phyloP scores from a whole-genome alignment of 164 flowering plant genomes.

The Nymphaea thermarum region DNA sequence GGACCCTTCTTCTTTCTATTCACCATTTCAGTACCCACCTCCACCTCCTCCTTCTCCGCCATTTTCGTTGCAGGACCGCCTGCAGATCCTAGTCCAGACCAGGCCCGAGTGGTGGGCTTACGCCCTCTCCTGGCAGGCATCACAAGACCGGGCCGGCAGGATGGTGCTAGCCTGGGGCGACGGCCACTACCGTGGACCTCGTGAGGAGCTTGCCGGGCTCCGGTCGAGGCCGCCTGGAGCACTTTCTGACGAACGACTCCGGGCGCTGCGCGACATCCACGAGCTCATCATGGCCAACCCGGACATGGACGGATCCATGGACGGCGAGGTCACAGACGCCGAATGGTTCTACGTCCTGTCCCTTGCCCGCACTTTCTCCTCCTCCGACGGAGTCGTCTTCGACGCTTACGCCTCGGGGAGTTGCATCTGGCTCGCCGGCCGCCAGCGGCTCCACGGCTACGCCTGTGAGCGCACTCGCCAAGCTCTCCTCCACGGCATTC shows the following conservation, averaged over 20 bases:
- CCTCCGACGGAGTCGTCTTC: constrained; percentile 30
- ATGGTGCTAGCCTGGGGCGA: constrained; percentile 49
- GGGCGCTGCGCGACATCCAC: background rate
- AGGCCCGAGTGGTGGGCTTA: constrained; percentile 56
- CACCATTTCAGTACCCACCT: background rate
- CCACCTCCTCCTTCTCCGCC: background rate
- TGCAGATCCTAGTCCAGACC: constrained; percentile 38
- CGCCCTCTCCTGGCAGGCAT: constrained; percentile 63
- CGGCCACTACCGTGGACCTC: constrained; percentile 46
- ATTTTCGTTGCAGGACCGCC: constrained; percentile 4
- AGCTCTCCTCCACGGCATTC: constrained; percentile 45
- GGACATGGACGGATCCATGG: constrained; percentile 10
- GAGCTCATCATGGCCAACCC: background rate
- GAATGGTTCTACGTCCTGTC: constrained; percentile 57
- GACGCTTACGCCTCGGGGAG: constrained; percentile 30
- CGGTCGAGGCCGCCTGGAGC: background rate
- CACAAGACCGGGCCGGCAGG: constrained; percentile 19
- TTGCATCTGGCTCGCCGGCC: constrained; percentile 39
- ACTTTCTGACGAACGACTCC: background rate
- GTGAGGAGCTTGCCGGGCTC: no score
- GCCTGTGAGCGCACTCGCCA: constrained; percentile 45
- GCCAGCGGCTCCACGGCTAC: constrained; percentile 19
- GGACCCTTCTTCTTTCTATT: background rate
- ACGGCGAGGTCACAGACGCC: constrained; percentile 32
- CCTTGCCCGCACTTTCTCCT: constrained; percentile 29